A percentile compares a stretch with the other conserved stretches of the same genome.
Conservation (phyloP, 148 eudicot species). For the Chenopodium formosanum region DNA sequence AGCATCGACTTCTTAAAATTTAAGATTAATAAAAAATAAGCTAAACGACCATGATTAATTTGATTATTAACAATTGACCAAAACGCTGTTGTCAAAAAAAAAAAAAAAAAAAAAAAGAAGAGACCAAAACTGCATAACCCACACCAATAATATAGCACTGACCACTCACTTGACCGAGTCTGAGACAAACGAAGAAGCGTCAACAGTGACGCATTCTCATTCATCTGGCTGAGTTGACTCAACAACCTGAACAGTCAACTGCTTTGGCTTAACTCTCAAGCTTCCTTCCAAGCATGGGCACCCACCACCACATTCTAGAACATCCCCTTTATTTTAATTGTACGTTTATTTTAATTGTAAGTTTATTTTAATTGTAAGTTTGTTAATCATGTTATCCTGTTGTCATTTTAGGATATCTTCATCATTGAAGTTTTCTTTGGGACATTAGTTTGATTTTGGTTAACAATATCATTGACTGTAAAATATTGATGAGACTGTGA, state of each 20-base stretch:
- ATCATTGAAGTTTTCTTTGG: background rate
- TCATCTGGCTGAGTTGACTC: background rate
- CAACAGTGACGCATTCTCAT: slow-evolving; percentile 21
- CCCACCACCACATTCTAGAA: background rate
- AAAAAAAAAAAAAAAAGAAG: no score
- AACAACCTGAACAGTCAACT: background rate
- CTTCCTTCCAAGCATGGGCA: background rate
- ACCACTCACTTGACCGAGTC: background rate
- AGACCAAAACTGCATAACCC: background rate
- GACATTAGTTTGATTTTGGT: background rate
- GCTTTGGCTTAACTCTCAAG: slow-evolving; percentile 15
- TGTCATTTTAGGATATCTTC: background rate
- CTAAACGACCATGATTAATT: background rate
- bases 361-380: background rate
- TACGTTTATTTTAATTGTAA: no score
- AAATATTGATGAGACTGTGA: background rate
- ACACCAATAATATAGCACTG: background rate
- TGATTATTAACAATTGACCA: background rate
- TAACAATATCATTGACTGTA: background rate
- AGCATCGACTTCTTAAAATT: no score
- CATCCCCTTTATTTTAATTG: background rate
- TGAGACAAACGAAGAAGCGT: slow-evolving; percentile 6
- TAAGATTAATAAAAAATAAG: no score
- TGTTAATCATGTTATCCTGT: background rate
- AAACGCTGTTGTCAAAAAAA: background rate